These are phyloP conservation scores for Stephanocyclus meneghinianus DNA, from an alignment of 352 stramenopile species.

Conservation along the genomic window DNA sequence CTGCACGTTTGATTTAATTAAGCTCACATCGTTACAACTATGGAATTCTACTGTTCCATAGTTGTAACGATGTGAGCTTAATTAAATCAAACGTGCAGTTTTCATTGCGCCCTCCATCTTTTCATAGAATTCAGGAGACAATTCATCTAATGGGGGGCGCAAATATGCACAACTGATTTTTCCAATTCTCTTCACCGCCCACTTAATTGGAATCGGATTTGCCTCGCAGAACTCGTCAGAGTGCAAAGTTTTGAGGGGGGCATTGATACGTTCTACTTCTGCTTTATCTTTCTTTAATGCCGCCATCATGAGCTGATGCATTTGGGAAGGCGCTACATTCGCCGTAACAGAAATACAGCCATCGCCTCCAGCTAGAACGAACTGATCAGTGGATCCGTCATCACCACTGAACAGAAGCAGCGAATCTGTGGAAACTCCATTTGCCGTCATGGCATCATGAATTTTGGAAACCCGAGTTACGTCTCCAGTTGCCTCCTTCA, in stretches of 20 bases:
- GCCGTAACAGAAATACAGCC: constrained; percentile 86
- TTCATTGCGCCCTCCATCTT: constrained; percentile 68
- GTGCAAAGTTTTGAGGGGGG: constrained; percentile 69
- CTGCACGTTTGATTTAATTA: constrained; percentile 50
- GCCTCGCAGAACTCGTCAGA: constrained; percentile 81
- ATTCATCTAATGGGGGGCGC: constrained; percentile 76
- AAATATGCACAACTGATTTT: constrained; percentile 68
- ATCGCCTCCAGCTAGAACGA: constrained; percentile 75
- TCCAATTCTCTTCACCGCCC: constrained; percentile 77
- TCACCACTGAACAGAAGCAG: constrained; percentile 85
- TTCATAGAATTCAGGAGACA: constrained; percentile 69
- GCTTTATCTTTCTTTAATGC: constrained; percentile 63
- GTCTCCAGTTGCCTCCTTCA: constrained; percentile 96
- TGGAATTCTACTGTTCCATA: too few relatives aligned
- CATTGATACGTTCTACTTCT: constrained; percentile 73
- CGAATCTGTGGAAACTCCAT: constrained; percentile 29
- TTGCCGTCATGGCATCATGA: constrained; percentile 30
- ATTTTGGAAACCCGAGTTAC: constrained; percentile 68
- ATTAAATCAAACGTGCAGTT: constrained; percentile 52
- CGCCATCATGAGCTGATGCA: constrained; percentile 77
- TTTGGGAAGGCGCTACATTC: constrained; percentile 78
- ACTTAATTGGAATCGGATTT: constrained; percentile 86
- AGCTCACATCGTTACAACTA: too few relatives aligned
- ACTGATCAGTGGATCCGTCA: constrained; percentile 78
- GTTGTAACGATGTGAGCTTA: too few relatives aligned